Evolutionary conservation across 1,139 yeast genomes (phyloP).

Genomic region (Blastobotrys malaysiensis): DNA sequence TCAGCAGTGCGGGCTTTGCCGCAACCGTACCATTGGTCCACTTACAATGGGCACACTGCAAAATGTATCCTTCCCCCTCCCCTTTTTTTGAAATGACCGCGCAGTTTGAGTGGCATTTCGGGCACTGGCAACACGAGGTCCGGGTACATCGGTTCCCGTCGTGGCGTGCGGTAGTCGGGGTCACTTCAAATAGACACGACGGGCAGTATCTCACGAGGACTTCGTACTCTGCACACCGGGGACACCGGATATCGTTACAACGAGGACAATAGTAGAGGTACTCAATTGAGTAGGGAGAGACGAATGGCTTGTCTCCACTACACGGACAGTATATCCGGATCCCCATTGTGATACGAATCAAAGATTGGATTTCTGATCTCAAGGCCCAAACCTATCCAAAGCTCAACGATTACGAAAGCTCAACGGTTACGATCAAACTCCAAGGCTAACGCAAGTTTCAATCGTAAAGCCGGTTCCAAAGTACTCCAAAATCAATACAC

Average conservation of each 20-base stretch:
- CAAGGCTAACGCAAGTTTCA: too few species aligned
- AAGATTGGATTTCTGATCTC: too few species aligned
- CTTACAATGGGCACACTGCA: slow-evolving; percentile 24
- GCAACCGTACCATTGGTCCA: slow-evolving; percentile 15
- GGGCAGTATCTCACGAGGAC: slow-evolving; percentile 28
- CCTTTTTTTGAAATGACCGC: slow-evolving; percentile 9
- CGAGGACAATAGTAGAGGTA: slow-evolving; percentile 26
- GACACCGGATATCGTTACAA: slow-evolving; percentile 25
- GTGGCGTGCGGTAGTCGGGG: slow-evolving; percentile 22
- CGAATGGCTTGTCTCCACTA: slow-evolving; percentile 5
- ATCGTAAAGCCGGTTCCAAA: too few species aligned
- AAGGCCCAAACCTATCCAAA: too few species aligned
- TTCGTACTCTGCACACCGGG: slow-evolving; percentile 26
- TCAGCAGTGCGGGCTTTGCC: background rate
- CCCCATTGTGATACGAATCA: too few species aligned
- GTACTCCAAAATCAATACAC: too few species aligned
- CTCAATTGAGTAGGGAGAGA: slow-evolving; percentile 17
- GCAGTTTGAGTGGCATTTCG: slow-evolving; percentile 18
- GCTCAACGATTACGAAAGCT: too few species aligned
- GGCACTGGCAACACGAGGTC: slow-evolving; percentile 26
- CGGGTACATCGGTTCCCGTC: slow-evolving; percentile 25
- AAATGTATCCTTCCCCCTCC: slow-evolving; percentile 10
- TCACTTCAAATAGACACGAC: slow-evolving; percentile 26
- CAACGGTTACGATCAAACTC: too few species aligned
- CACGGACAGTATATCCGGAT: slow-evolving; percentile 12